Evolutionary conservation across 1,284 basidiomycete species (phyloP).

Genomic region (Tausonia pullulans): DNA sequence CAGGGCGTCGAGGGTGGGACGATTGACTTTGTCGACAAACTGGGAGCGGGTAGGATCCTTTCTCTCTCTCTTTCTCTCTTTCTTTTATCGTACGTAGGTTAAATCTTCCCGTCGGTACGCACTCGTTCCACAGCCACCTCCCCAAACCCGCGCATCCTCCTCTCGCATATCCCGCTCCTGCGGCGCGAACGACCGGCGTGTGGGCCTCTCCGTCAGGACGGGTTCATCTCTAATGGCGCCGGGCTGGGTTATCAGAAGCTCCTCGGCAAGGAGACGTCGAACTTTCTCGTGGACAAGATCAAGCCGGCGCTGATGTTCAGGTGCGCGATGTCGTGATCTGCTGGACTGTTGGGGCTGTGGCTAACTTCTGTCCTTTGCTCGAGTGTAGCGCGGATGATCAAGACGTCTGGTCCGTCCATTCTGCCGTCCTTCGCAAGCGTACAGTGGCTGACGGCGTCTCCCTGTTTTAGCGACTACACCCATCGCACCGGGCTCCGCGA

Average conservation of each 20-base stretch:
- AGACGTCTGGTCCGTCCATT: slow-evolving; percentile 9
- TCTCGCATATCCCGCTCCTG: slow-evolving; percentile 71
- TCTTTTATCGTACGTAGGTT: slow-evolving; percentile 11
- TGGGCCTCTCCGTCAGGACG: slow-evolving; percentile 61
- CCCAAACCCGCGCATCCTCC: slow-evolving; percentile 49
- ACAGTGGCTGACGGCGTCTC: not conserved
- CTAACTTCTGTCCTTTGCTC: slow-evolving; percentile 2
- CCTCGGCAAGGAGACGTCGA: slow-evolving; percentile 56
- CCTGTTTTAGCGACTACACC: slow-evolving; percentile 49
- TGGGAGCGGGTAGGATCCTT: slow-evolving; percentile 40
- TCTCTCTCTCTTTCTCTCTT: slow-evolving; percentile 5
- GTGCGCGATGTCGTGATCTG: slow-evolving; percentile 33
- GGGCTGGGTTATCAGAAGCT: slow-evolving; percentile 74
- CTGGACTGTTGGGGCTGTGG: slow-evolving; percentile 1
- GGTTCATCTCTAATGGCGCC: slow-evolving; percentile 57
- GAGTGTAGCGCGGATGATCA: slow-evolving; percentile 6
- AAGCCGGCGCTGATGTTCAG: slow-evolving; percentile 59
- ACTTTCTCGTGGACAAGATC: slow-evolving; percentile 55
- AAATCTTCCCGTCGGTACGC: not conserved
- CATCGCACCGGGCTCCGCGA: slow-evolving; percentile 48
- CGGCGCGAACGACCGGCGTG: slow-evolving; percentile 58
- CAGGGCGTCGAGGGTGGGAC: slow-evolving; percentile 46
- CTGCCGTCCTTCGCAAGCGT: not conserved
- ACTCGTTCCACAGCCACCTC: slow-evolving; percentile 24
- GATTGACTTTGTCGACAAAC: slow-evolving; percentile 56